Evolutionary conservation across 2,329 filamentous ascomycete genomes (phyloP), one percentile per base, ranked within the genome.

Genomic region (Monosporascus sp.): DNA sequence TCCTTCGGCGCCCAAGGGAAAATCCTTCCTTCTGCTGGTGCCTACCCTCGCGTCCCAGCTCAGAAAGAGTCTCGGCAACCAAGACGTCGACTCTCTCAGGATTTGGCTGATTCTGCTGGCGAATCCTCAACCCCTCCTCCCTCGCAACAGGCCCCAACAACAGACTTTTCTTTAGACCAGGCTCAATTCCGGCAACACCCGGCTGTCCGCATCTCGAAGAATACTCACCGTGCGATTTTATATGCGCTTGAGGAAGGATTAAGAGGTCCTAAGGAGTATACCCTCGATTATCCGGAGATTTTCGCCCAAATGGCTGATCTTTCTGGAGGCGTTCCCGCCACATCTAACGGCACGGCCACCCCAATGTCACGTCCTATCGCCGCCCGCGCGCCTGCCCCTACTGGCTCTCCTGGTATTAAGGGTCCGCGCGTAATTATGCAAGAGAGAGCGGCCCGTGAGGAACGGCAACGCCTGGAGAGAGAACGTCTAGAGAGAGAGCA

Each of bases 391-490:
- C 77, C 79, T 51, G 77, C 77, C 20, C 77, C 79, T 50, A 77
- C 76, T 25, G 76, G 78, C 59, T 83, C 81, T 15, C 80, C 80
- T 54, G 85, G 88, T 25, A 88, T 97, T 55, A 83, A 87, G 60
- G 92, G 91, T 37, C 93, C 93, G 17, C 85, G 88, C 59, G 88
- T 93, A 73, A 93, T 97, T 64, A 96, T 97, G 92, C 85, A 89
- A 70, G 86, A 92, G 68, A 85, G 92, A 52, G 81, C 82, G 52
- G 88, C 89, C 59, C 82, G 92, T 57, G 90, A 95, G 69, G 83
- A 87, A 25, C 77, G 86, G 53, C 81, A 83, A 57, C 80, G 81
- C 61, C 85, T 85, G 64, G 81, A 84, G 54, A 61, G 60, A 72
- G 71, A 68, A 72, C 74, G 66, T 70, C 64, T 75, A 66, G 80